Conservation (phyloP, 768 basidiomycete genomes). For the Mycena metata region DNA sequence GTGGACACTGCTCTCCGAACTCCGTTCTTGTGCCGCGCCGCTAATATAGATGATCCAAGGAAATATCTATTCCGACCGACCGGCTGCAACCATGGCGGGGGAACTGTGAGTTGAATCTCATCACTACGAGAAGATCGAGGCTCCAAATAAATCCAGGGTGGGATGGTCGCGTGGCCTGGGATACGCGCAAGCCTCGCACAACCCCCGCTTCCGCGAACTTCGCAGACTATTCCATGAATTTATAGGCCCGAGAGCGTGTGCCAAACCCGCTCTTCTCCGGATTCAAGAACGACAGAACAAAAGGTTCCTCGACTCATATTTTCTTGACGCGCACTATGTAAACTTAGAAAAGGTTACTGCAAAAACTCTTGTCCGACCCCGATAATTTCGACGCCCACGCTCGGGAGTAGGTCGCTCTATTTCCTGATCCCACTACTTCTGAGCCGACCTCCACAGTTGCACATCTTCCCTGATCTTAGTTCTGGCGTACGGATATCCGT, state of each 20-base stretch:
- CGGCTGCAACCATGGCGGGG: constrained; percentile 48
- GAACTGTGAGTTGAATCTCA: constrained; percentile 43
- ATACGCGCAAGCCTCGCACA: constrained; percentile 48
- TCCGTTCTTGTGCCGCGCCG: background rate
- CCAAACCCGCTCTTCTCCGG: constrained; percentile 29
- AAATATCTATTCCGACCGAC: constrained; percentile 50
- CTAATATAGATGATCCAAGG: constrained; percentile 34
- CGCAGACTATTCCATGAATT: constrained; percentile 49
- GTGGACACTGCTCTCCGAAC: background rate
- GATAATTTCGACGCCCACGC: constrained; percentile 25
- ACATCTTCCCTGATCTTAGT: constrained; percentile 43
- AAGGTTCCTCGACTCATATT: background rate
- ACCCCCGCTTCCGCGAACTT: constrained; percentile 51
- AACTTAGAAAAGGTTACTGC: constrained; percentile 14
- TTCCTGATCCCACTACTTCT: background rate
- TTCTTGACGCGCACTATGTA: background rate
- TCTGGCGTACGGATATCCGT: constrained; percentile 45
- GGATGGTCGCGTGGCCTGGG: constrained; percentile 53
- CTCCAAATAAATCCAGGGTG: constrained; percentile 37
- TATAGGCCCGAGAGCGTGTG: constrained; percentile 48
- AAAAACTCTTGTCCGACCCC: constrained; percentile 22
- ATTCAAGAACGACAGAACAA: constrained; percentile 32
- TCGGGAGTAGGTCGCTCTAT: constrained; percentile 19
- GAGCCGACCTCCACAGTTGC: constrained; percentile 19
- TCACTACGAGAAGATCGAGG: background rate